Evolutionary conservation across 306 rosid species (phyloP).

Genomic region (Dryas alaskensis): DNA sequence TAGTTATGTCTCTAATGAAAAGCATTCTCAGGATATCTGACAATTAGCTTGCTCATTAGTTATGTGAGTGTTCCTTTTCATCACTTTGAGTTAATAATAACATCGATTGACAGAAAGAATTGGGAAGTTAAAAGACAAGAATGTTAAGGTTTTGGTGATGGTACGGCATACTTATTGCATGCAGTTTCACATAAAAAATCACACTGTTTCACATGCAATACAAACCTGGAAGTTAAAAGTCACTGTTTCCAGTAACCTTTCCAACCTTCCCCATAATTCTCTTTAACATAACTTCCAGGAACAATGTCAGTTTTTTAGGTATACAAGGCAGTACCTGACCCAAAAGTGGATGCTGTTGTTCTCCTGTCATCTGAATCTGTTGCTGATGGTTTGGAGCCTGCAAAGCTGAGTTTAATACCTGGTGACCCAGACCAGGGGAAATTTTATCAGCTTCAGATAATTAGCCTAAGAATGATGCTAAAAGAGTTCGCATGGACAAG

Average conservation of each 20-base stretch:
- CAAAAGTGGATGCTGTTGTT: slow-evolving; percentile 29
- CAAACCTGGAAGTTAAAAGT: slow-evolving; percentile 14
- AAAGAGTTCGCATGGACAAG: slow-evolving; percentile 16
- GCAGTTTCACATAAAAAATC: background rate
- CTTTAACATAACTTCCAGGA: slow-evolving; percentile 24
- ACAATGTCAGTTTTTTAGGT: slow-evolving; percentile 22
- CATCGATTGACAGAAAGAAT: background rate
- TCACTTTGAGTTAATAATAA: slow-evolving; percentile 9
- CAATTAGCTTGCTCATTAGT: background rate
- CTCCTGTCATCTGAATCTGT: slow-evolving; percentile 28
- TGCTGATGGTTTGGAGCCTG: slow-evolving; percentile 32
- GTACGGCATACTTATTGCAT: background rate
- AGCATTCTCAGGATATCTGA: background rate
- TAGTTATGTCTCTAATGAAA: slow-evolving; percentile 4
- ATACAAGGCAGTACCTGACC: slow-evolving; percentile 22
- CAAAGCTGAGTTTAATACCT: slow-evolving; percentile 32
- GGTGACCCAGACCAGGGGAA: slow-evolving; percentile 16
- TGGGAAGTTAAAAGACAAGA: background rate
- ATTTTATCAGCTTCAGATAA: slow-evolving; percentile 16
- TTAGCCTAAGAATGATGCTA: slow-evolving; percentile 9
- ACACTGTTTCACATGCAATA: background rate
- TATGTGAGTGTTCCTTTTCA: slow-evolving; percentile 9
- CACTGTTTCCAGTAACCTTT: slow-evolving; percentile 36
- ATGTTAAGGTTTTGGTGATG: background rate
- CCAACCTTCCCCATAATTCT: slow-evolving; percentile 27